phyloP scores from a whole-genome alignment of 2,329 filamentous ascomycete species.

The Colletotrichum sp. region DNA sequence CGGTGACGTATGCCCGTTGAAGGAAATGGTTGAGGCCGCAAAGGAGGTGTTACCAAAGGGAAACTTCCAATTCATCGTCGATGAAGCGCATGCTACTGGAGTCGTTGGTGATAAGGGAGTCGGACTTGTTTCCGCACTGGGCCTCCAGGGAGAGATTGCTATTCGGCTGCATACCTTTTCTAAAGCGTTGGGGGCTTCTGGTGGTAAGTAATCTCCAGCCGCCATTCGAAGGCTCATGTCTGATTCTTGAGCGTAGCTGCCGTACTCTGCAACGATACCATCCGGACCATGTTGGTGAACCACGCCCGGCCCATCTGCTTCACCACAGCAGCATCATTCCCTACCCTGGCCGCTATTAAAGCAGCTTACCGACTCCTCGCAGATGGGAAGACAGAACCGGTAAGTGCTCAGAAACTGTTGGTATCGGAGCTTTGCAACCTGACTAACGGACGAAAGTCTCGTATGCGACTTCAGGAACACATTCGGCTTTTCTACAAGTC shows the following conservation, averaged over 20 bases:
- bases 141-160: slow-evolving; percentile 54
- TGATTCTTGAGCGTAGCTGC: slow-evolving; percentile 8
- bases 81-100: slow-evolving; percentile 61
- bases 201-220: slow-evolving; percentile 11
- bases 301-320: slow-evolving; percentile 23
- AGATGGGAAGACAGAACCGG: not conserved
- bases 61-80: slow-evolving; percentile 56
- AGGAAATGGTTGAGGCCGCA: slow-evolving; percentile 38
- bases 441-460: not conserved
- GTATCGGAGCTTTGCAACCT: not conserved
- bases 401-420: not conserved
- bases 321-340: slow-evolving; percentile 25
- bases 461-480: not conserved
- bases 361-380: slow-evolving; percentile 25
- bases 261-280: slow-evolving; percentile 23
- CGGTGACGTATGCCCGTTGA: slow-evolving; percentile 45
- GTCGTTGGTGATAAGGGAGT: slow-evolving; percentile 52
- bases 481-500: slow-evolving; percentile 26
- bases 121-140: slow-evolving; percentile 54
- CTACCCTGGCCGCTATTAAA: slow-evolving; percentile 23
- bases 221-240: not conserved
- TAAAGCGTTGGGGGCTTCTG: slow-evolving; percentile 52
- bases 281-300: slow-evolving; percentile 25
- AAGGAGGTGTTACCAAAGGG: slow-evolving; percentile 36
- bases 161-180: slow-evolving; percentile 56